Percentiles rank a stretch among this genome's conserved stretches.
Conservation (phyloP, 345 rosid genomes). For the Limnanthes douglasii region DNA sequence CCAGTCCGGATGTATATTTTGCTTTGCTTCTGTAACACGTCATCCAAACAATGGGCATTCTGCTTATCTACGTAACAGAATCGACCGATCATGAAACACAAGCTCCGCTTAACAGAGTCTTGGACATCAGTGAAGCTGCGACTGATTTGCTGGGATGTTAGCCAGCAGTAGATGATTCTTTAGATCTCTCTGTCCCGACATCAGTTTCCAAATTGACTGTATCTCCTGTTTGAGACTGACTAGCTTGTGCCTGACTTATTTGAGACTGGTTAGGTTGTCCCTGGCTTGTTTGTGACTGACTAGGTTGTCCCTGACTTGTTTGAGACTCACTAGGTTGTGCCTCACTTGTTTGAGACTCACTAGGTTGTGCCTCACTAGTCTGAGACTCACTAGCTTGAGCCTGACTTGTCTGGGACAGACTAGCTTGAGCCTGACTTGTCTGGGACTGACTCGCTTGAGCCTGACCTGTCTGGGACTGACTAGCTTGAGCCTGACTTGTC, state of each 20-base stretch:
- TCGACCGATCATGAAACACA: too few species aligned
- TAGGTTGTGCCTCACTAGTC: slow-evolving; percentile 6
- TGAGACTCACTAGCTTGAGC: slow-evolving; percentile 4
- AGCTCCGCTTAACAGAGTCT: too few species aligned
- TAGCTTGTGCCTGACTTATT: slow-evolving; percentile 5
- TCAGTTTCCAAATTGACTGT: slow-evolving; percentile 43
- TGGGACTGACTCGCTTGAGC: background rate
- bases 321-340: too few species aligned
- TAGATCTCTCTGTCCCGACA: slow-evolving; percentile 24
- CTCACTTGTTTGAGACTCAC: too few species aligned
- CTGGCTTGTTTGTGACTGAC: background rate
- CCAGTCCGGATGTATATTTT: too few species aligned
- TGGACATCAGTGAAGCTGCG: too few species aligned
- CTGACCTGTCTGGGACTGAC: slow-evolving; percentile 3
- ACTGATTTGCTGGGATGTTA: slow-evolving; percentile 6
- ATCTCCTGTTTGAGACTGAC: slow-evolving; percentile 19
- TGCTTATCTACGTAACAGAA: too few species aligned
- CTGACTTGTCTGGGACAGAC: slow-evolving; percentile 10
- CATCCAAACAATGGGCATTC: too few species aligned
- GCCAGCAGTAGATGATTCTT: slow-evolving; percentile 41
- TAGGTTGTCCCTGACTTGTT: background rate
- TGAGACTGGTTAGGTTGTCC: background rate
- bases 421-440: background rate
- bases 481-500: slow-evolving; percentile 7
- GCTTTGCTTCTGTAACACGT: too few species aligned